These are phyloP conservation scores for Cystofilobasidium macerans DNA, from an alignment of 768 basidiomycete genomes.

Conservation along the genomic window DNA sequence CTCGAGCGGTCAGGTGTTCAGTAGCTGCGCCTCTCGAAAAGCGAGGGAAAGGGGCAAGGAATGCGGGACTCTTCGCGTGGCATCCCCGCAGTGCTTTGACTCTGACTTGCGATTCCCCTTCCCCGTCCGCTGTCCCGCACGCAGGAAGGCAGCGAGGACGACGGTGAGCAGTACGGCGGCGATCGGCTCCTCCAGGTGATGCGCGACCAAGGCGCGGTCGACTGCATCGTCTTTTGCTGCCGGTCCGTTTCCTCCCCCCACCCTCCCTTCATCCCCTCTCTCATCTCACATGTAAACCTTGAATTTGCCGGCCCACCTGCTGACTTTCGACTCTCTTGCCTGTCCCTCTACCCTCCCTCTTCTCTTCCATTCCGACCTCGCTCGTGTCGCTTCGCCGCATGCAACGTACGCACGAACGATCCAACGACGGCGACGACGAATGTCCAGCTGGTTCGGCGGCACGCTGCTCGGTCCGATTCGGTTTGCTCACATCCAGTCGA, in stretches of 20 bases:
- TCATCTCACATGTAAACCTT: not conserved
- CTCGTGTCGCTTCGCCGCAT: too few species aligned
- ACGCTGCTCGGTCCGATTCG: constrained; percentile 25
- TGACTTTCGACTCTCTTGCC: too few species aligned
- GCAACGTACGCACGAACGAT: too few species aligned
- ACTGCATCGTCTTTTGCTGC: constrained; percentile 17
- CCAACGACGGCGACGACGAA: not conserved
- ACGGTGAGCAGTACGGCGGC: constrained; percentile 65
- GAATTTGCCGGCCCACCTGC: too few species aligned
- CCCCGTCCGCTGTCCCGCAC: not conserved
- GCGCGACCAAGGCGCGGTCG: constrained; percentile 49
- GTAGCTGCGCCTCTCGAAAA: too few species aligned
- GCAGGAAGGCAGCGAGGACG: constrained; percentile 52
- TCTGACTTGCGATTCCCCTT: not conserved
- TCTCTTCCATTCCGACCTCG: too few species aligned
- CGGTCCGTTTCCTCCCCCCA: constrained; percentile 11
- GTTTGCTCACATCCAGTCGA: constrained; percentile 21
- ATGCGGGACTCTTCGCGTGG: too few species aligned
- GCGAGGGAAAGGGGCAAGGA: too few species aligned
- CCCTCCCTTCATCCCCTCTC: not conserved
- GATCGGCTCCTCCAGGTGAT: constrained; percentile 54
- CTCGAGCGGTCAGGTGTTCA: too few species aligned
- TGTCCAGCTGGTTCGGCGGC: constrained; percentile 24
- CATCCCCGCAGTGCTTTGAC: not conserved
- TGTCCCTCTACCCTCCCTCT: not conserved